phyloP scores from a whole-genome alignment of 352 stramenopile species.

The Globisporangium irregulare region DNA sequence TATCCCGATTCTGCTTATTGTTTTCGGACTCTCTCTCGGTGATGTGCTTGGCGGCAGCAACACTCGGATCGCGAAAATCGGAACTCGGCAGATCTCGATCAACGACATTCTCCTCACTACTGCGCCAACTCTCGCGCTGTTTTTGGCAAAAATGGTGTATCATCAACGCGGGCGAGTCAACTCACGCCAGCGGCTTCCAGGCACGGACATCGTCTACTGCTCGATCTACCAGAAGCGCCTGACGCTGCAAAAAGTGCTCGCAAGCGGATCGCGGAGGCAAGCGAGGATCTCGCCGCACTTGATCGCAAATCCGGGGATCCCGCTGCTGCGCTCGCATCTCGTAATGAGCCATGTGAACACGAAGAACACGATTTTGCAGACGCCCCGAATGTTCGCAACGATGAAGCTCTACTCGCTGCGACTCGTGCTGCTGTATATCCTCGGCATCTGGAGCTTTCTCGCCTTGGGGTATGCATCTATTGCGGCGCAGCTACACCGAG shows the following conservation, averaged over 20 bases:
- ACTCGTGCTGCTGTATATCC: conserved; percentile 11
- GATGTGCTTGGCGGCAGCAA: conserved; percentile 13
- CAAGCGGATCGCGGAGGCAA: conserved; percentile 4
- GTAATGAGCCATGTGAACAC: conserved; percentile 17
- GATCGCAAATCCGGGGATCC: background rate
- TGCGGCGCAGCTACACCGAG: conserved; percentile 8
- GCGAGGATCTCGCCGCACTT: conserved; percentile 3
- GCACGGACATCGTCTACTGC: conserved; percentile 18
- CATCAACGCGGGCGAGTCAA: conserved; percentile 7
- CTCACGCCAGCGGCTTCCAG: conserved; percentile 1
- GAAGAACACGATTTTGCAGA: conserved; percentile 9
- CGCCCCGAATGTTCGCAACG: background rate
- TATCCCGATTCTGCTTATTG: background rate
- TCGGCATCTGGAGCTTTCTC: conserved; percentile 18
- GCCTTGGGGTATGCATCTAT: conserved; percentile 14
- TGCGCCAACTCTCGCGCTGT: conserved; percentile 21
- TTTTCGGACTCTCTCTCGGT: conserved; percentile 14
- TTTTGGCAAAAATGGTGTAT: conserved; percentile 20
- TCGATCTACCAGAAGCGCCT: conserved; percentile 21
- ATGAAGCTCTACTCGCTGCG: background rate
- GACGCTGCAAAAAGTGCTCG: conserved; percentile 7
- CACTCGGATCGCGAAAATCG: conserved; percentile 12
- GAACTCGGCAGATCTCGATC: conserved; percentile 13
- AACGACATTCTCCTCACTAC: conserved; percentile 31
- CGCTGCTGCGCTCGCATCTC: conserved; percentile 19